A percentile compares a stretch with the other conserved stretches of the same genome.
phyloP scores from a whole-genome alignment of 176 grass and related monocot species.

The Bromus sterilis region DNA sequence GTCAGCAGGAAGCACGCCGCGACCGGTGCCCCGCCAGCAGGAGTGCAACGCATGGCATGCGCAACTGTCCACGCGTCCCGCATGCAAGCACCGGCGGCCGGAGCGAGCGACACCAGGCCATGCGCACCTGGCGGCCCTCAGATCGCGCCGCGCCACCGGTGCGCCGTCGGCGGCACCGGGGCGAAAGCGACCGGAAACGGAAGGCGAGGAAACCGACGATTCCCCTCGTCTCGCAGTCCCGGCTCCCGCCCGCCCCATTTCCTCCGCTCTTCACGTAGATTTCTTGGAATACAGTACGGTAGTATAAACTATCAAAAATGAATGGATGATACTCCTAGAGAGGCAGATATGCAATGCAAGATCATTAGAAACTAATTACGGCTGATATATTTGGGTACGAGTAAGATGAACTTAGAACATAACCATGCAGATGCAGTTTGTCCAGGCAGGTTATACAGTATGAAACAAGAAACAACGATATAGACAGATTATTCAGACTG shows the following conservation, averaged over 20 bases:
- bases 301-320: too few relatives aligned
- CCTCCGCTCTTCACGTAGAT: not conserved
- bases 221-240: not conserved
- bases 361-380: not conserved
- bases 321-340: too few relatives aligned
- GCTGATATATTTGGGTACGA: not conserved
- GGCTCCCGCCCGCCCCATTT: not conserved
- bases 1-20: not conserved
- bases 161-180: not conserved
- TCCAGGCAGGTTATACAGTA: not conserved
- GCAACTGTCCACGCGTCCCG: constrained; percentile 9
- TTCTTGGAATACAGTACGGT: not conserved
- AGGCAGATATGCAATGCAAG: too few relatives aligned
- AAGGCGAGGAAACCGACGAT: not conserved
- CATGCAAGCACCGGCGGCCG: constrained; percentile 10
- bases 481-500: not conserved
- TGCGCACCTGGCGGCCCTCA: not conserved
- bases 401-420: not conserved
- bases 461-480: not conserved
- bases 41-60: not conserved
- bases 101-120: not conserved
- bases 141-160: not conserved
- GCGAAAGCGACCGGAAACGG: not conserved
- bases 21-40: not conserved
- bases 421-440: not conserved